Evolutionary conservation across 2,329 filamentous ascomycete genomes (phyloP), one percentile per base, ranked within the genome.

Genomic region (Ophiocordyceps camponoti-saundersi): DNA sequence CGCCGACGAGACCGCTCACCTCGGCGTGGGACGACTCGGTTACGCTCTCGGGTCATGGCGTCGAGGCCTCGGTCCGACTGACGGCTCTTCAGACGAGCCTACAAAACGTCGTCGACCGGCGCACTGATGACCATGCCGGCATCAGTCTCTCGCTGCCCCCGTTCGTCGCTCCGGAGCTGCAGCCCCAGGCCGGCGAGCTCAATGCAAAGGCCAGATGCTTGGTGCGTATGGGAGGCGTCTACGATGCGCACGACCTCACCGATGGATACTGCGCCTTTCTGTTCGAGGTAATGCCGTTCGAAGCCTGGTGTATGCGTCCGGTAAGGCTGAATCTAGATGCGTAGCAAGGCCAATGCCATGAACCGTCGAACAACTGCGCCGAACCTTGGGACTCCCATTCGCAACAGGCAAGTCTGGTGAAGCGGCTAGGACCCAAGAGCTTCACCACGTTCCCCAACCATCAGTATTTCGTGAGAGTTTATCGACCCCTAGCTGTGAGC

Each of bases 391-490:
- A 62, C 49, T 56, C 62, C 18, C 55, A 62, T 2, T 53, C 62
- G 1, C 54, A 60, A 16, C 58, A 66, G 34, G 53, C 54, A 46
- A 62, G 63, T 48, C 49, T 51, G 11, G 57, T 74, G 45, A 62
- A 62, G 44, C 62, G 61, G 22, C 56, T 63, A 18, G 72, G 73
- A 0, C 70, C 75, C 0, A 58, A 60, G 3, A 57, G 60, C 41
- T 77, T 75, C 50, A 62, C 62, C 36, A 58, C 58, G 0, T 78
- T 78, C 46, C 75, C 75, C 2, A 64, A 69, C 12, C 75, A 78
- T 48, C 73, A 78, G 53, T 77, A 74, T 55, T 78, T 77, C 48
- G 67, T 68, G 22, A 66, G 73, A 12, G 65, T 77, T 6, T 77
- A 72, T 51, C 68, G 75, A 22, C 72, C 69, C 15, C 66, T 62